Percentiles rank a stretch among this genome's conserved stretches.
phyloP scores from a whole-genome alignment of 192 early-diverging fungal genomes.

The Coemansia aciculifera region DNA sequence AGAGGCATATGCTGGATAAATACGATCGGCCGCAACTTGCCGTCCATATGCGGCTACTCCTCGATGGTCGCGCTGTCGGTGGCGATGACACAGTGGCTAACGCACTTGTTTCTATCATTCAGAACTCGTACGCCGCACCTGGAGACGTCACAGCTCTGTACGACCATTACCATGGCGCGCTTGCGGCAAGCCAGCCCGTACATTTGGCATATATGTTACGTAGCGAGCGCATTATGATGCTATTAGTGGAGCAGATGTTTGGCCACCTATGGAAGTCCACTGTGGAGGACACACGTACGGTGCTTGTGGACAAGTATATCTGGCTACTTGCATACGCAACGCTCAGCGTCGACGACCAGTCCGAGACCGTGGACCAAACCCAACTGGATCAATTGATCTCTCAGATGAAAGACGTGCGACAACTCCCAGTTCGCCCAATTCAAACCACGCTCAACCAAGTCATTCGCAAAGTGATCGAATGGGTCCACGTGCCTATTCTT shows the following conservation, averaged over 20 bases:
- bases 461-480: conserved; percentile 31
- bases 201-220: conserved; percentile 27
- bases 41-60: conserved; percentile 40
- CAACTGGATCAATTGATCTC: conserved; percentile 23
- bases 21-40: conserved; percentile 41
- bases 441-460: conserved; percentile 29
- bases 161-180: conserved; percentile 35
- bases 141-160: conserved; percentile 43
- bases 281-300: conserved; percentile 14
- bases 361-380: conserved; percentile 15
- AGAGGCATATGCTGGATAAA: conserved; percentile 39
- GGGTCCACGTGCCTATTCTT: conserved; percentile 37
- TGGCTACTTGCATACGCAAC: conserved; percentile 51
- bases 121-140: conserved; percentile 39
- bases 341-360: conserved; percentile 11
- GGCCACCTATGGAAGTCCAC: conserved; percentile 35
- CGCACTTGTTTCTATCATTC: conserved; percentile 38
- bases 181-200: background rate
- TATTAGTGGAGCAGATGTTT: conserved; percentile 46
- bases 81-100: conserved; percentile 37
- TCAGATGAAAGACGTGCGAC: conserved; percentile 34
- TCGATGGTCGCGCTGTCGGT: conserved; percentile 31
- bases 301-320: conserved; percentile 36
- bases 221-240: conserved; percentile 34
- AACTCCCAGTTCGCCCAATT: conserved; percentile 32